Evolutionary conservation across 352 stramenopile species (phyloP).

Genomic region (Pythium rishiriense): DNA sequence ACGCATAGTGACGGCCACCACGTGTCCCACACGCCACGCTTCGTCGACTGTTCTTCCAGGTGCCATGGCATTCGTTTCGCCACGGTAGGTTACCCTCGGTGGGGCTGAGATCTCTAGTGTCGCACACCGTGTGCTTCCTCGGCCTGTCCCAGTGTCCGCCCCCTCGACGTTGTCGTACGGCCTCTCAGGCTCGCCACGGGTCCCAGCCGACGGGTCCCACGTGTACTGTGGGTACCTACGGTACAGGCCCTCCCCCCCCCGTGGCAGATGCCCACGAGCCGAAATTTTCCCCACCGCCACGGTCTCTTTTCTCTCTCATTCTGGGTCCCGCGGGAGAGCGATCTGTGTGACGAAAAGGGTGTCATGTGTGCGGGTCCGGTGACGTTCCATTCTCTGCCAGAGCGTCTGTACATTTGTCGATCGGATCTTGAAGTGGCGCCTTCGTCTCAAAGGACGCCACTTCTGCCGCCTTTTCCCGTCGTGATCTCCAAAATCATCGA

Average conservation of each 20-base stretch:
- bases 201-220: not conserved
- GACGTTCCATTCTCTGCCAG: not conserved
- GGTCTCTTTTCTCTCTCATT: not conserved
- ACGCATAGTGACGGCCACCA: not conserved
- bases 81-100: not conserved
- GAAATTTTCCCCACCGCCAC: not conserved
- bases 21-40: not conserved
- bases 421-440: no score
- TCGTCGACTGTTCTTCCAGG: not conserved
- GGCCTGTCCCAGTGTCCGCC: not conserved
- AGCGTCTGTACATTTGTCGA: not conserved
- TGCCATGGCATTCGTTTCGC: not conserved
- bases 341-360: not conserved
- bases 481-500: not conserved
- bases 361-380: not conserved
- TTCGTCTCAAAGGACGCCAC: not conserved
- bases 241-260: not conserved
- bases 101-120: slow-evolving; percentile 7
- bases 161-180: not conserved
- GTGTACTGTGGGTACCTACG: not conserved
- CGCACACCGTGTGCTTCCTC: not conserved
- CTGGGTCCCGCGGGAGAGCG: not conserved
- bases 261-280: not conserved
- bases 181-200: not conserved
- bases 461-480: not conserved